phyloP scores from a whole-genome alignment of 2,329 filamentous ascomycete genomes.

The Diaporthe longicolla region DNA sequence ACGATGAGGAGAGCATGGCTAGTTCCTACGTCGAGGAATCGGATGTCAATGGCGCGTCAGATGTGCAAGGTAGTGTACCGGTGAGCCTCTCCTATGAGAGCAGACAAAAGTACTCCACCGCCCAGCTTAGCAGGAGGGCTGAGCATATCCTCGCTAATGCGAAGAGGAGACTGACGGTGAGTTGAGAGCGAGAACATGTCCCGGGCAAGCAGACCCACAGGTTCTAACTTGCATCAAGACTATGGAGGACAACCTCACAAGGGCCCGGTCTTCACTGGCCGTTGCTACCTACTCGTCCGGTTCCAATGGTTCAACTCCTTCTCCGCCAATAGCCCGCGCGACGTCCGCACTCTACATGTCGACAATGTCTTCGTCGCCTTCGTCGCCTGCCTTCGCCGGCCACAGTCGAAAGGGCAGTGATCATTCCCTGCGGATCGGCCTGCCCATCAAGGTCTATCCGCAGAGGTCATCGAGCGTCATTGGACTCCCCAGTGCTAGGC shows the following conservation, averaged over 20 bases:
- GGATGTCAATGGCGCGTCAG: constrained; percentile 34
- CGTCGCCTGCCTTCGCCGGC: constrained; percentile 51
- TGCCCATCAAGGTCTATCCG: constrained; percentile 58
- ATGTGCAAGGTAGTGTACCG: neutral
- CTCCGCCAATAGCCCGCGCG: constrained; percentile 62
- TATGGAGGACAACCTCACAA: constrained; percentile 92
- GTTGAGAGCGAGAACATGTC: constrained; percentile 52
- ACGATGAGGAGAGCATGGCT: constrained; percentile 76
- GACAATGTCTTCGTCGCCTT: constrained; percentile 48
- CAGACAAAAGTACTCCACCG: constrained; percentile 78
- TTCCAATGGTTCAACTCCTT: constrained; percentile 68
- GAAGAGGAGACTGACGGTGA: constrained; percentile 87
- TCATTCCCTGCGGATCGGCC: constrained; percentile 63
- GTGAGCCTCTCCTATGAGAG: constrained; percentile 49
- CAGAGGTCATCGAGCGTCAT: constrained; percentile 76
- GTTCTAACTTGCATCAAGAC: constrained; percentile 67
- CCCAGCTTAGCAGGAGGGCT: constrained; percentile 83
- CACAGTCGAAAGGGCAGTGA: constrained; percentile 76
- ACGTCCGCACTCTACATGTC: constrained; percentile 53
- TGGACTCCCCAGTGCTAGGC: constrained; percentile 71
- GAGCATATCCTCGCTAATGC: constrained; percentile 94
- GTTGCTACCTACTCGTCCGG: constrained; percentile 71
- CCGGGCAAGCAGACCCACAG: neutral
- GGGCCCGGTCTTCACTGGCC: constrained; percentile 79
- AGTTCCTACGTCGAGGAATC: constrained; percentile 67